Base-by-base conservation (phyloP, 2,329 filamentous ascomycete species). In the Aphanocladium album region DNA sequence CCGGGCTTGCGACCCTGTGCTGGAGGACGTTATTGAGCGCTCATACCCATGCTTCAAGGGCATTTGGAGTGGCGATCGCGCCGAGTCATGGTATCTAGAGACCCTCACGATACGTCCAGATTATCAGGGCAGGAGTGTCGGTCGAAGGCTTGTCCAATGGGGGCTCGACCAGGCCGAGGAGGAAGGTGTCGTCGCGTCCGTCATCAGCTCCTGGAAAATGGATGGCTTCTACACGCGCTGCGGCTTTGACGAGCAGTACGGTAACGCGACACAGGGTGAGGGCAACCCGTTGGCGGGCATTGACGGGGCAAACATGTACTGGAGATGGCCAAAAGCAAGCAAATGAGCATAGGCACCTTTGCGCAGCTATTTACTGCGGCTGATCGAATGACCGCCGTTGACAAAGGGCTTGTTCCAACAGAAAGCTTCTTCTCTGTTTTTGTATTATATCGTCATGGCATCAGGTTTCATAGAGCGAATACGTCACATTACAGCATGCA, bases 91-190 rank as follows among this genome's bases (percentile, higher is more conserved):
- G 74, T 75, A 73, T 53, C 69, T 80, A 3, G 70, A 74, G 5
- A 57, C 70, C 2, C 64, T 77, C 8, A 71, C 69, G n/a, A 69
- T 77, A 1, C 71, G 75, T 50, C 78, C 77, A 0, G 69, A 71
- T 5, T 71, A 70, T 30, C 76, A 79, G 50, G 69, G 73, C 5
- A 64, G 65, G 43, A 73, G 71, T 2, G 59, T 74, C 12, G 78
- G 77, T 1, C 69, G 67, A 5, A 64, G 64, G 25, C 69, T 81
- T 8, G 76, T 78, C 12, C 59, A 67, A 25, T 79, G 76, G 76
- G 78, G 78, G 0, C 63, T 80, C 0, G 66, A 74, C 1, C 64
- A 68, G 39, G 74, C 76, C 0, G 63, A 70, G 49, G 58, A 67
- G 14, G 76, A 78, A 12, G 68, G 67, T 0, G 63, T 79, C n/a